Conservation (phyloP, 495 filamentous ascomycete species). For the Neurospora sp. region DNA sequence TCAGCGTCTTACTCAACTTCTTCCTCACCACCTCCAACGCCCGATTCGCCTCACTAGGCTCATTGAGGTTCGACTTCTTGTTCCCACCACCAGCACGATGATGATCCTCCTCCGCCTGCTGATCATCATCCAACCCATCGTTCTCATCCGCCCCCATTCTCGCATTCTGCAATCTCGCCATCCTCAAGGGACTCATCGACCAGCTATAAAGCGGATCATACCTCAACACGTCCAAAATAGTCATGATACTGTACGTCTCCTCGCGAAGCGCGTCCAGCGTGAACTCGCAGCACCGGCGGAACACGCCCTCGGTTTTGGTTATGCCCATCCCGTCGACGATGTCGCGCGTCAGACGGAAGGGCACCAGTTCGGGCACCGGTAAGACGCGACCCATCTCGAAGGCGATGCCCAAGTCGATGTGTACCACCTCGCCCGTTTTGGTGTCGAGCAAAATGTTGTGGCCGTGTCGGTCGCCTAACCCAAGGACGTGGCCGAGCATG, state of each 20-base stretch:
- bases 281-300: conserved; percentile 94
- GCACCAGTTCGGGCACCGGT: conserved; percentile 88
- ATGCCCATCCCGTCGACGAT: conserved; percentile 96
- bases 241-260: conserved; percentile 93
- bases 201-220: conserved; percentile 95
- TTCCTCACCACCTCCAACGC: conserved; percentile 87
- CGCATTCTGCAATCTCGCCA: conserved; percentile 51
- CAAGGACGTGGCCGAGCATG: conserved; percentile 86
- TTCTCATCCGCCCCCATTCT: conserved; percentile 21
- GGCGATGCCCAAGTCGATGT: conserved; percentile 92
- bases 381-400: conserved; percentile 93
- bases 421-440: conserved; percentile 83
- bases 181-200: conserved; percentile 82
- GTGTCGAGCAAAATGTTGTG: conserved; percentile 94
- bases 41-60: conserved; percentile 84
- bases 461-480: conserved; percentile 90
- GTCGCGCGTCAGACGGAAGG: conserved; percentile 90
- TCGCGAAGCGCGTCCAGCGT: conserved; percentile 86
- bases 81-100: not conserved
- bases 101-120: conserved; percentile 1
- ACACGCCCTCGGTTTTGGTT: conserved; percentile 89
- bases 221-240: conserved; percentile 86
- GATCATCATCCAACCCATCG: conserved; percentile 12
- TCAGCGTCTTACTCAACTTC: conserved; percentile 87
- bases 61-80: conserved; percentile 42